Base-by-base conservation (phyloP, 2,329 filamentous ascomycete species). In the Magnaporthiopsis incrustans region DNA sequence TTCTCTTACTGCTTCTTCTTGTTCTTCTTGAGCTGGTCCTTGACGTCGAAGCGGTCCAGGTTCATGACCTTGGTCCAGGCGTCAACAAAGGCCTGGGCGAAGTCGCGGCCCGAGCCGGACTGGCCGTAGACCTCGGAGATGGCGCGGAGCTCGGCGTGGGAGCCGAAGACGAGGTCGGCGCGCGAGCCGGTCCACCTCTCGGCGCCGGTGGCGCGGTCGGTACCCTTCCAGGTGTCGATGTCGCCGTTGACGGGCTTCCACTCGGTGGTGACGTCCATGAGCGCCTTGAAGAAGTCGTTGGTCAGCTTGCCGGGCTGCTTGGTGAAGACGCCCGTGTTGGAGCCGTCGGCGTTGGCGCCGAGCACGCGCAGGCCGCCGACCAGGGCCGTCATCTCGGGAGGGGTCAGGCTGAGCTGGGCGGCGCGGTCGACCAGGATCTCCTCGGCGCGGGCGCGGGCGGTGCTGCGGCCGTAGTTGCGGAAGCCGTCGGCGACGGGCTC, bases 231-330 rank as follows among this genome's bases (percentile, higher is more conserved):
- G 60, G 80, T 64, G 69, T 91, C 88, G 44, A 76, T 72, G 62
- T 62, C 35, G 38, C 70, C 68, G 65, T 78, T 77, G 56, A 77
- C 77, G 0, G 82, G 70, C 76, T 85, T 85, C 89, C 89, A 92
- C 30, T 77, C 78, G 11, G 82, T 89, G 75, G 76, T 78, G 70
- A 81, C 83, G 70, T 91, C 88, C 27, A 92, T 82, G 1, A 92
- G 80, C 77, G 92, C 91, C 75, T 90, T 82, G 71, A 92, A 92
- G 82, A 90, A 92, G 77, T 92, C 89, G 75, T 90, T 91, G 72
- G 86, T 67, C 71, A 68, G 44, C 78, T 62, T 30, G 60, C 60
- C 60, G 35, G 50, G 50, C 35, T 57, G 56, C 38, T 14, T 30
- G 15, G 89, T 91, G 71, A 91, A 80, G 65, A 91, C 80, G 66